Evolutionary conservation across 768 basidiomycete species (phyloP).

Genomic region (Tulasnella sp.): DNA sequence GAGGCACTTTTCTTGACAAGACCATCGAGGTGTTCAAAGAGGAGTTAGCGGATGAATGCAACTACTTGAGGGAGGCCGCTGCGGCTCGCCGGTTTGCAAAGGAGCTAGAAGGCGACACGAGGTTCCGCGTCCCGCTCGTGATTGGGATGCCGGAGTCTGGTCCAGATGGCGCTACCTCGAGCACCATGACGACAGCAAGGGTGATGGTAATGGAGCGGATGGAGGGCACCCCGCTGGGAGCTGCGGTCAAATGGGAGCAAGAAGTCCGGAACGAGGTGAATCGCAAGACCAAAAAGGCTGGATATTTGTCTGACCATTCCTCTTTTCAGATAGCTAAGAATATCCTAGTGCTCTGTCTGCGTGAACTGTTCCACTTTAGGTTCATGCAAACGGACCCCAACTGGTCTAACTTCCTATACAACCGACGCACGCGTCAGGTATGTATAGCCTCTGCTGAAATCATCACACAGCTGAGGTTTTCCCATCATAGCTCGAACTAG

Average conservation of each 20-base stretch:
- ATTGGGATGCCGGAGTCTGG: constrained; percentile 26
- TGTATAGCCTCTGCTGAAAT: constrained; percentile 7
- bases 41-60: constrained; percentile 85
- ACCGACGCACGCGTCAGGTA: constrained; percentile 49
- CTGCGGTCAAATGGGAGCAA: constrained; percentile 45
- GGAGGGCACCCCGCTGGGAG: constrained; percentile 68
- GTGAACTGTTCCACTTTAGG: constrained; percentile 81
- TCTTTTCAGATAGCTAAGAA: constrained; percentile 60
- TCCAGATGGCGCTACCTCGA: constrained; percentile 34
- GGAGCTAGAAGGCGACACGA: constrained; percentile 34
- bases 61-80: constrained; percentile 73
- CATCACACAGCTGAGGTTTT: neutral
- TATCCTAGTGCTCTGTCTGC: constrained; percentile 74
- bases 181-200: constrained; percentile 49
- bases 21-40: constrained; percentile 83
- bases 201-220: constrained; percentile 88
- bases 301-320: neutral
- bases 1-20: constrained; percentile 78
- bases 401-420: constrained; percentile 96
- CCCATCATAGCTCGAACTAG: constrained; percentile 52
- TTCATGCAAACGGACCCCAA: constrained; percentile 99
- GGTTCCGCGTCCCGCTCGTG: constrained; percentile 72
- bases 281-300: neutral
- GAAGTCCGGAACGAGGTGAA: constrained; percentile 58
- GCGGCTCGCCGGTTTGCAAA: constrained; percentile 46